Evolutionary conservation across 495 filamentous ascomycete species (phyloP), one percentile per base, ranked within the genome.

Genomic region (Podospora comata): DNA sequence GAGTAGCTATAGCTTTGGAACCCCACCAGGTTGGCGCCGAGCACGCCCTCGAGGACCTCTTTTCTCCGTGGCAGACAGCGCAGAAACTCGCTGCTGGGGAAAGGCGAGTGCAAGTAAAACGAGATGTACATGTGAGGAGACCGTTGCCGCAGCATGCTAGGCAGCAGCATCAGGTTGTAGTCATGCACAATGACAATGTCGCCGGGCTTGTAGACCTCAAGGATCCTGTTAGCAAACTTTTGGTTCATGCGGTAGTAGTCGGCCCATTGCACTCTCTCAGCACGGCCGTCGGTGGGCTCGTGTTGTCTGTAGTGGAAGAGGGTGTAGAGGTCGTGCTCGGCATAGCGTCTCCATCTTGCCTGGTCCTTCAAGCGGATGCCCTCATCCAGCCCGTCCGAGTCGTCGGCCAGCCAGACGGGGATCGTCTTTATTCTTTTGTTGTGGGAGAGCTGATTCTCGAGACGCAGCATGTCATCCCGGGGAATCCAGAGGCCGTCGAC

Each of bases 1-100:
- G 92, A 93, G 75, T 96, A 97, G 73, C 92, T 93, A 79, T 90
- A 92, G 3, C 92, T 93, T 78, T 97, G 94, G 81, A 97, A 97
- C 0, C 91, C 92, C 68, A 97, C 84, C 84, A 97, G 88, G 75
- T 96, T 97, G 54, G 94, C 87, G 15, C 93, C 92, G 26, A 97
- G 83, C 62, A 96, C 88, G 30, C 94, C 94, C 69, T 92, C 91
- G 11, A 97, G 82, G 1, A 97, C 84, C 73, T 96, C 92, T 77
- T 96, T 97, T 66, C 94, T 82, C 70, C 91, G 87, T 13, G 91
- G 90, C 55, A 96, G 84, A 74, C 93, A 96, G 7, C 92, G 86
- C 67, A 96, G 86, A 76, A 94, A 97, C 75, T 97, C 94, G 80
- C 91, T 94, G 79, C 92, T 96, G 34, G 94, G 94, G 78, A 97